These are phyloP conservation scores for Tolypocladium ophioglossoides DNA, from an alignment of 2,329 filamentous ascomycete species.

Conservation along the genomic window DNA sequence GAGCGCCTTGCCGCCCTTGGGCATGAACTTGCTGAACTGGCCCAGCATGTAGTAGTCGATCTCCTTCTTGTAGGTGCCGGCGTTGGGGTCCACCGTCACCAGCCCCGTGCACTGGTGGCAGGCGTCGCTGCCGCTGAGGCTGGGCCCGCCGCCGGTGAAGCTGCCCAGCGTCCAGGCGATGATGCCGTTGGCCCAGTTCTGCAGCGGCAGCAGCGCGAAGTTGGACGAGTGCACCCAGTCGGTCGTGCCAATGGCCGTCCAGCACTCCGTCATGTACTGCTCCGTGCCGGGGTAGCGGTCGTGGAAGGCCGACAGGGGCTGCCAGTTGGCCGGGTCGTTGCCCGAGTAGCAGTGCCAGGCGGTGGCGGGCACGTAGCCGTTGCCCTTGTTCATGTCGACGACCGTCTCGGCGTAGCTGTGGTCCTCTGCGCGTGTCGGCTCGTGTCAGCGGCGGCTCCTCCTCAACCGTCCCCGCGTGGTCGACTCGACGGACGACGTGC, in stretches of 20 bases:
- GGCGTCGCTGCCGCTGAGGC: conserved; percentile 25
- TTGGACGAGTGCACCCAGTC: conserved; percentile 26
- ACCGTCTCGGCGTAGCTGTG: conserved; percentile 31
- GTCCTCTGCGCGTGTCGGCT: conserved; percentile 1
- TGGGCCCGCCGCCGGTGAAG: conserved; percentile 30
- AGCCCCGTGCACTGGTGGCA: conserved; percentile 38
- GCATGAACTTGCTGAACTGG: conserved; percentile 39
- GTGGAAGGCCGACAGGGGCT: conserved; percentile 27
- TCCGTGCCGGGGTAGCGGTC: conserved; percentile 23
- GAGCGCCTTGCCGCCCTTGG: conserved; percentile 31
- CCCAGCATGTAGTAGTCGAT: conserved; percentile 44
- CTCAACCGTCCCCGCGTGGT: too few relatives aligned
- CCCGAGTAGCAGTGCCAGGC: conserved; percentile 32
- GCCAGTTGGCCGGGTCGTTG: conserved; percentile 20
- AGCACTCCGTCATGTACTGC: conserved; percentile 41
- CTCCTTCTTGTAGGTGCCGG: conserved; percentile 30
- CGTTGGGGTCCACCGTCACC: conserved; percentile 39
- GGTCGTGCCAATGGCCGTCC: conserved; percentile 29
- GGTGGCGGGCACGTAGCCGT: conserved; percentile 18
- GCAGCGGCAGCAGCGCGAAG: conserved; percentile 38
- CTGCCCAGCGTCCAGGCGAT: conserved; percentile 35
- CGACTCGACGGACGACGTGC: too few relatives aligned
- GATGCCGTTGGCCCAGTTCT: conserved; percentile 34
- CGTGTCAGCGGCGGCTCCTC: background rate
- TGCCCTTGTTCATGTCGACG: conserved; percentile 16